Conservation (phyloP, 2,329 filamentous ascomycete genomes). For the Verticillium longisporum region DNA sequence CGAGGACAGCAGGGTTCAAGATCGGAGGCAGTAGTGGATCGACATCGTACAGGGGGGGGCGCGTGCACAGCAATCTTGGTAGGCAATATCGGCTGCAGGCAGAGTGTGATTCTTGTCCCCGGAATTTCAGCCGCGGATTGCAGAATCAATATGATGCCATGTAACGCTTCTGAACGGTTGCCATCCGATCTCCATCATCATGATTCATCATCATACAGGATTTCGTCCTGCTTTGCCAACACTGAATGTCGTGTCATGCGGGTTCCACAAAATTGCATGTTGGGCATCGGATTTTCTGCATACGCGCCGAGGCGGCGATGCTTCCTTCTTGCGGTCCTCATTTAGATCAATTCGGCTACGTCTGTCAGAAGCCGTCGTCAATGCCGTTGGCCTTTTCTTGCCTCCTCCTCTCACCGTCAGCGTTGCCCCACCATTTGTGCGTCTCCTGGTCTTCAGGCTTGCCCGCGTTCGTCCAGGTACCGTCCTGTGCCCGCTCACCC, state of each 20-base stretch:
- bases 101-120: not conserved
- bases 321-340: no score
- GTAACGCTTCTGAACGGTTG: no score
- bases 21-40: not conserved
- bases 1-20: no score
- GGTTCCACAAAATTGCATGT: no score
- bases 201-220: no score
- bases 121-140: no score
- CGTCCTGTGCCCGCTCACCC: conserved; percentile 40
- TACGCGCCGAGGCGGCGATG: not conserved
- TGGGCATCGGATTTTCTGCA: not conserved
- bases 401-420: conserved; percentile 35
- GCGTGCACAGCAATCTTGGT: not conserved
- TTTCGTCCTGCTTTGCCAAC: no score
- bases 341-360: not conserved
- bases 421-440: conserved; percentile 50
- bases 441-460: conserved; percentile 28
- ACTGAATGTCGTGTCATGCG: no score
- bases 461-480: conserved; percentile 31
- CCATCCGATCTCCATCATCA: no score
- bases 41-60: not conserved
- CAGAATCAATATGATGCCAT: no score
- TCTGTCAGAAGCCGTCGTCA: conserved; percentile 21
- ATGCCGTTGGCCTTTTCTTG: conserved; percentile 33
- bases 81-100: not conserved